phyloP scores from a whole-genome alignment of 1,284 basidiomycete genomes.

The Boletus semigastroideus region DNA sequence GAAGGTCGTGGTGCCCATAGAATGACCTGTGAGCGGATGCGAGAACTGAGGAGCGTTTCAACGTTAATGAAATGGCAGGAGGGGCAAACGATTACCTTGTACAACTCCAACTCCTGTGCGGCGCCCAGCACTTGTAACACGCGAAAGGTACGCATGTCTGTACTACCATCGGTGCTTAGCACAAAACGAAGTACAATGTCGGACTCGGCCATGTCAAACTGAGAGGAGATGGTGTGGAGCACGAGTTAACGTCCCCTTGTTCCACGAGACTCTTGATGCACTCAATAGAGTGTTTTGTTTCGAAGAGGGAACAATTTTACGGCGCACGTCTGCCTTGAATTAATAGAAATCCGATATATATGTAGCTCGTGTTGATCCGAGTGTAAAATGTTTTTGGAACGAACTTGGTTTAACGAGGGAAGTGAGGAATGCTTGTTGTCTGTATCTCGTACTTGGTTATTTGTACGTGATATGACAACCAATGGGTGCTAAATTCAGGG shows the following conservation, averaged over 20 bases:
- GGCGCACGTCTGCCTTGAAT: constrained; percentile 8
- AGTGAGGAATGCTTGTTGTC: constrained; percentile 13
- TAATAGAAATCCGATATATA: constrained; percentile 20
- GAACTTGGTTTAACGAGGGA: constrained; percentile 17
- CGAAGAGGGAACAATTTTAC: neutral
- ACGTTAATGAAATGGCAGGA: neutral
- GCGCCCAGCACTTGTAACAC: constrained; percentile 39
- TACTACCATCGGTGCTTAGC: constrained; percentile 34
- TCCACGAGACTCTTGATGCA: neutral
- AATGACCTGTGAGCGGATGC: constrained; percentile 48
- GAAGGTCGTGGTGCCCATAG: constrained; percentile 47
- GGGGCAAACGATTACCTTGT: constrained; percentile 39
- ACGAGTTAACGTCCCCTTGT: neutral
- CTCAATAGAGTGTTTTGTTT: neutral
- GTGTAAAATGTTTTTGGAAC: constrained; percentile 19
- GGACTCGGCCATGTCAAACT: constrained; percentile 23
- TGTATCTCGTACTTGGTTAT: constrained; percentile 11
- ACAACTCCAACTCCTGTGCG: constrained; percentile 40
- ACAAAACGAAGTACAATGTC: constrained; percentile 45
- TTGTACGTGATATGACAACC: constrained; percentile 28
- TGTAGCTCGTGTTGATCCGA: constrained; percentile 24
- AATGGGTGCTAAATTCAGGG: constrained; percentile 30
- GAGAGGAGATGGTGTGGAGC: neutral
- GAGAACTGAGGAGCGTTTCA: constrained; percentile 40
- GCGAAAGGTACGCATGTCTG: constrained; percentile 47